phyloP scores from a whole-genome alignment of 768 basidiomycete species.

The Pleurotus tuoliensis region DNA sequence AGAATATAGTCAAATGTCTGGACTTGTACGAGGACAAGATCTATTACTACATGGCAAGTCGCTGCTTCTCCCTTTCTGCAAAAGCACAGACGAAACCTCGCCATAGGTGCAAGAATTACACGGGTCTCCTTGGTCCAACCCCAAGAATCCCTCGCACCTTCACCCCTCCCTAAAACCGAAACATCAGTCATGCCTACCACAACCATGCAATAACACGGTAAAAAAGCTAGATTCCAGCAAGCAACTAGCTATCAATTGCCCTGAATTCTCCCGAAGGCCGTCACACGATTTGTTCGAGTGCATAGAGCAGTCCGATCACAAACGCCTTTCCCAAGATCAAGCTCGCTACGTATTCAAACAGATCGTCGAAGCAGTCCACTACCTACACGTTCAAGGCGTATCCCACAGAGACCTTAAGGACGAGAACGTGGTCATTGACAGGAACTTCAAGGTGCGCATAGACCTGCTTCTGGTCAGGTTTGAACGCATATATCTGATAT shows the following conservation, averaged over 20 bases:
- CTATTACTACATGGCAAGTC: constrained; percentile 83
- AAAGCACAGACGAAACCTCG: constrained; percentile 1
- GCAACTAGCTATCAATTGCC: constrained; percentile 14
- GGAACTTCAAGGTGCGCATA: constrained; percentile 55
- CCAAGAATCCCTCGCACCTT: constrained; percentile 26
- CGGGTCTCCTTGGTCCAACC: constrained; percentile 80
- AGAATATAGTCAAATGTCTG: constrained; percentile 78
- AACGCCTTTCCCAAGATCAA: constrained; percentile 72
- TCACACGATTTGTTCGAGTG: constrained; percentile 95
- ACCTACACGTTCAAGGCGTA: constrained; percentile 79
- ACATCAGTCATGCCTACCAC: no score
- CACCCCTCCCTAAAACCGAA: background rate
- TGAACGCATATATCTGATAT: background rate
- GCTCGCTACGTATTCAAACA: constrained; percentile 84
- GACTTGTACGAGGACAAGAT: constrained; percentile 80
- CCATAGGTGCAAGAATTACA: constrained; percentile 86
- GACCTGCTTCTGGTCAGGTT: background rate
- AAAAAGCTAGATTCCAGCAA: background rate
- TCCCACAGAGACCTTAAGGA: constrained; percentile 97
- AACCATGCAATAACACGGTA: no score
- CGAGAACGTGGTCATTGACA: constrained; percentile 85
- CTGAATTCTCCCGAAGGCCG: constrained; percentile 60
- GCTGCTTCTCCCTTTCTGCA: background rate
- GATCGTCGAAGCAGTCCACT: constrained; percentile 80
- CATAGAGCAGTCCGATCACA: constrained; percentile 83